These are phyloP conservation scores for Petrea volubilis DNA, from an alignment of 257 asterid genomes.

Conservation along the genomic window DNA sequence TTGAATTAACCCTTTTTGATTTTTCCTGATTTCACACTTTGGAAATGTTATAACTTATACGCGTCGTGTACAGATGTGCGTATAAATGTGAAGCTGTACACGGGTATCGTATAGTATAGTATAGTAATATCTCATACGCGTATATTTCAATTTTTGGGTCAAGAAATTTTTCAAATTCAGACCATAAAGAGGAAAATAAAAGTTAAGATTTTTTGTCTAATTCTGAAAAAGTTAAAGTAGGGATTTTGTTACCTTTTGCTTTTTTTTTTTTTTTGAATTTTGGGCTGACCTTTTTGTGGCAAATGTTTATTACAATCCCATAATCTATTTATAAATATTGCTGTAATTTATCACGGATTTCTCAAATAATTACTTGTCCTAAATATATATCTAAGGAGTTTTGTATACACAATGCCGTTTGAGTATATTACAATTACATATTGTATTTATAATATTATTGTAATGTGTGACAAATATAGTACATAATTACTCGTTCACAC, in stretches of 20 bases:
- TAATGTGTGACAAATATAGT: no score
- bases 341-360: no score
- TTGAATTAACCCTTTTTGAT: neutral
- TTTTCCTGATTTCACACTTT: neutral
- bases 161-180: no score
- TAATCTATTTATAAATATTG: no score
- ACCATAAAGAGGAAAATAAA: no score
- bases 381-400: conserved; percentile 4
- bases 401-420: neutral
- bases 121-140: conserved; percentile 14
- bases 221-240: no score
- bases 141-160: no score
- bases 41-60: no score
- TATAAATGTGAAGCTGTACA: neutral
- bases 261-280: conserved; percentile 13
- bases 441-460: no score
- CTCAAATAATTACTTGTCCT: no score
- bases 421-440: neutral
- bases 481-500: no score
- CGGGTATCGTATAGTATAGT: neutral
- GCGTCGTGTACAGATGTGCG: neutral
- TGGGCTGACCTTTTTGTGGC: neutral
- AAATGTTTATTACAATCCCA: neutral
- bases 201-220: no score
- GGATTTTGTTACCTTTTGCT: conserved; percentile 20